Evolutionary conservation across 2,329 filamentous ascomycete species (phyloP).

Genomic region (Exophiala spinifera): DNA sequence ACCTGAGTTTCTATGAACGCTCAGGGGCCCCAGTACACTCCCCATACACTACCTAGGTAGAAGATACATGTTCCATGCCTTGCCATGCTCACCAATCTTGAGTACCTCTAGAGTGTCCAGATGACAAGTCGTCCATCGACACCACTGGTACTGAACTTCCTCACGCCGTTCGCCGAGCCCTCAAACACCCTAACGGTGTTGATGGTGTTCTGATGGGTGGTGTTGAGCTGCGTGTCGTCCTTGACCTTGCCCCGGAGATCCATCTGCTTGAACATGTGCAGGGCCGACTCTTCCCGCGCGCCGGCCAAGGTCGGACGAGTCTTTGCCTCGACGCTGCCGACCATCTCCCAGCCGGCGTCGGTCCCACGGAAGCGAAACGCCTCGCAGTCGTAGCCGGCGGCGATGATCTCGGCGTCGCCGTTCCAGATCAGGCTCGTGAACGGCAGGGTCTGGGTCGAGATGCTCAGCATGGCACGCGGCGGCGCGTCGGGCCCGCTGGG

Average conservation of each 20-base stretch:
- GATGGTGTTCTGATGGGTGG: slow-evolving; percentile 95
- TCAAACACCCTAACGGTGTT: slow-evolving; percentile 77
- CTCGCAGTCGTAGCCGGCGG: slow-evolving; percentile 77
- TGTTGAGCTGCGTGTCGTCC: slow-evolving; percentile 92
- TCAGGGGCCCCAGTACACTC: too few species aligned
- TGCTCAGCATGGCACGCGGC: slow-evolving; percentile 82
- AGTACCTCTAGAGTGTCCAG: slow-evolving; percentile 60
- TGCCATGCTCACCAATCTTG: too few species aligned
- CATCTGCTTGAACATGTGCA: slow-evolving; percentile 99
- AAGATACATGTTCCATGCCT: too few species aligned
- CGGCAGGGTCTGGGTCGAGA: slow-evolving; percentile 84
- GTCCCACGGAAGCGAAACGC: slow-evolving; percentile 83
- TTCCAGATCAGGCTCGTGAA: slow-evolving; percentile 94
- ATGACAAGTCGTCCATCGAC: slow-evolving; percentile 80
- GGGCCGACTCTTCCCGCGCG: slow-evolving; percentile 78
- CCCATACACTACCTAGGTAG: too few species aligned
- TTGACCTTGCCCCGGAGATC: slow-evolving; percentile 90
- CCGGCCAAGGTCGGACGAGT: slow-evolving; percentile 58
- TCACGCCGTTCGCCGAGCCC: slow-evolving; percentile 60
- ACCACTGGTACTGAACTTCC: slow-evolving; percentile 82
- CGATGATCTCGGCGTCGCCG: slow-evolving; percentile 86
- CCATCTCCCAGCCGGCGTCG: slow-evolving; percentile 77
- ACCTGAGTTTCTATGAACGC: too few species aligned
- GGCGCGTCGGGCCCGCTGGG: slow-evolving; percentile 87
- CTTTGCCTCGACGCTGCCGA: slow-evolving; percentile 76